Percentiles rank a stretch among this genome's conserved stretches.
These are phyloP conservation scores for Ogataea kodamae DNA, from an alignment of 805 yeast species.

Conservation along the genomic window DNA sequence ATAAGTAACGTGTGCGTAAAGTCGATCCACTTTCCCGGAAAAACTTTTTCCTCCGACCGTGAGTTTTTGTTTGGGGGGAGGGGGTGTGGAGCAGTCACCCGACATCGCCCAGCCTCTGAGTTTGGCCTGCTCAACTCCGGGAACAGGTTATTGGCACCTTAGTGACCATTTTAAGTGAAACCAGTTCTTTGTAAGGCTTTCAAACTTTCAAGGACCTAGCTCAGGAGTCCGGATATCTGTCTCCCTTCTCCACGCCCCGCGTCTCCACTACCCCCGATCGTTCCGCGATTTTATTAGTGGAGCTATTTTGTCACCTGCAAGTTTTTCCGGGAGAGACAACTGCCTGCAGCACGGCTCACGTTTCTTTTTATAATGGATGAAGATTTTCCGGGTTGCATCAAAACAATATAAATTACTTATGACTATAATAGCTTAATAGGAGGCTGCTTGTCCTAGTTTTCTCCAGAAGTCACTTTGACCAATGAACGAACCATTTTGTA, in stretches of 20 bases:
- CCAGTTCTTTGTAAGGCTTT: no score
- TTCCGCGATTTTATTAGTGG: conserved; percentile 6
- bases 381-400: conserved; percentile 1
- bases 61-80: conserved; percentile 3
- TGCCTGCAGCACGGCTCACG: no score
- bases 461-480: conserved; percentile 94
- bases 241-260: conserved; percentile 12
- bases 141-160: no score
- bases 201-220: no score
- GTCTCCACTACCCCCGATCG: conserved; percentile 11
- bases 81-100: conserved; percentile 8
- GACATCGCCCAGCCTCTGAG: no score
- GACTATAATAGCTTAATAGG: no score
- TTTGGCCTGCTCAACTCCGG: no score
- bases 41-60: conserved; percentile 11
- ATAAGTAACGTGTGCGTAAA: conserved; percentile 10
- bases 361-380: conserved; percentile 11
- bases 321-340: conserved; percentile 12
- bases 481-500: conserved; percentile 41
- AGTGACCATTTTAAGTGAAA: no score
- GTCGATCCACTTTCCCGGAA: conserved; percentile 14
- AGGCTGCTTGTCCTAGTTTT: conserved; percentile 71
- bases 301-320: conserved; percentile 7
- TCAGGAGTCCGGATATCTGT: no score
- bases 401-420: neutral